Percentiles rank a stretch among this genome's conserved stretches.
Conservation (phyloP, 768 basidiomycete genomes). For the Symmetrospora coprosmae region DNA sequence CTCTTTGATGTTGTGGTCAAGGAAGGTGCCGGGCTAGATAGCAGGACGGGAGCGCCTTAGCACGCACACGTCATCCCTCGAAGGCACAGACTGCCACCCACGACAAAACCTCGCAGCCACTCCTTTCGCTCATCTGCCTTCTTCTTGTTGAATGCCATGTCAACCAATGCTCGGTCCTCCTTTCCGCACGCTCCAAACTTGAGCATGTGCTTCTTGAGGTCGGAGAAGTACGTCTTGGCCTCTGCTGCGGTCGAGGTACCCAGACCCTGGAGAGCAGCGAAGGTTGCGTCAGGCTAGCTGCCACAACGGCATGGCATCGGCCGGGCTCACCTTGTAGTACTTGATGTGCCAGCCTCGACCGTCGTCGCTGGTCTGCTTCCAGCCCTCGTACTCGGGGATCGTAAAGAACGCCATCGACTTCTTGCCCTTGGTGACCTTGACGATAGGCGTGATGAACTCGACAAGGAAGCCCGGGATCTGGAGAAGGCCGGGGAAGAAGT, state of each 20-base stretch:
- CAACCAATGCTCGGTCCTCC: slow-evolving; percentile 76
- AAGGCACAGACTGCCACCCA: slow-evolving; percentile 37
- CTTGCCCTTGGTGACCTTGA: slow-evolving; percentile 66
- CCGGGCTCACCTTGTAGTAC: slow-evolving; percentile 77
- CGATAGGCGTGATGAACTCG: slow-evolving; percentile 97
- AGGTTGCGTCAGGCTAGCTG: background rate
- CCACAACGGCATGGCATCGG: background rate
- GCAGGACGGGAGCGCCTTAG: background rate
- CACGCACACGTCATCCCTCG: too few species aligned
- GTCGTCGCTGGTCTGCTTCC: slow-evolving; percentile 62
- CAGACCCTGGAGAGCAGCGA: slow-evolving; percentile 53
- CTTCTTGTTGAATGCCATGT: slow-evolving; percentile 98
- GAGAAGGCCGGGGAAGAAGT: slow-evolving; percentile 87
- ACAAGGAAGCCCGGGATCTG: slow-evolving; percentile 82
- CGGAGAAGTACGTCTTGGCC: slow-evolving; percentile 79
- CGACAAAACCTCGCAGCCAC: slow-evolving; percentile 87
- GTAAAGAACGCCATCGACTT: slow-evolving; percentile 82
- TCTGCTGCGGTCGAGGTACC: slow-evolving; percentile 83
- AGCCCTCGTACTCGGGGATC: slow-evolving; percentile 87
- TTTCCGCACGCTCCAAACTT: slow-evolving; percentile 68
- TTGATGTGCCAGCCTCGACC: slow-evolving; percentile 75
- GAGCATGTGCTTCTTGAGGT: slow-evolving; percentile 87
- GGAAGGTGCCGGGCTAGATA: slow-evolving; percentile 71
- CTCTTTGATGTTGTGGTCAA: slow-evolving; percentile 73
- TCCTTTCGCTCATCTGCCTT: slow-evolving; percentile 97